Evolutionary conservation across 2,329 filamentous ascomycete genomes (phyloP).

Genomic region (Fusarium oligoseptatum): DNA sequence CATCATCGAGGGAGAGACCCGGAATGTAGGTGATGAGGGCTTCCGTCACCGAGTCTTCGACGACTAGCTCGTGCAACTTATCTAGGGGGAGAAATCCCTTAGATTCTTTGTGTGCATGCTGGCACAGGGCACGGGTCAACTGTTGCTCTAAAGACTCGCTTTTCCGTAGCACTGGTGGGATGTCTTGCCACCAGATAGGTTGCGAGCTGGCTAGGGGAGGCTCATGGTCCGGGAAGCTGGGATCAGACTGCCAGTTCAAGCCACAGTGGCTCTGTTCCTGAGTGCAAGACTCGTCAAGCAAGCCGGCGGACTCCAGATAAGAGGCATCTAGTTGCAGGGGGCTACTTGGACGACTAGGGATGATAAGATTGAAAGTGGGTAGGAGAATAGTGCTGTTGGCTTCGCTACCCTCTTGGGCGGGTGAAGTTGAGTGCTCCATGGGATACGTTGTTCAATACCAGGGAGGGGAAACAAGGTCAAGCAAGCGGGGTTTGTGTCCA

Average conservation of each 20-base stretch:
- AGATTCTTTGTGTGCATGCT: neutral
- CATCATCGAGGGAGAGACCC: neutral
- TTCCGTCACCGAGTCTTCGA: neutral
- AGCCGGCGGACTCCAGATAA: neutral
- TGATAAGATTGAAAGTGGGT: neutral
- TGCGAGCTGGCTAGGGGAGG: neutral
- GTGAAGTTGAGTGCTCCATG: neutral
- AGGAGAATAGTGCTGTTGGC: neutral
- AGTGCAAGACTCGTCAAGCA: neutral
- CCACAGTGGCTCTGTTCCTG: neutral
- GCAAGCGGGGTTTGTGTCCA: neutral
- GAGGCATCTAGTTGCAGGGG: neutral
- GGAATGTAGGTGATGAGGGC: neutral
- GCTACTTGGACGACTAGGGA: neutral
- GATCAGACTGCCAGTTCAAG: neutral
- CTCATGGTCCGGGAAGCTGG: neutral
- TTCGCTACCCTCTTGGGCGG: neutral
- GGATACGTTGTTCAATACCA: neutral
- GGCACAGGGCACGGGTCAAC: neutral
- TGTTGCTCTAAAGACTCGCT: neutral
- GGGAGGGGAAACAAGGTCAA: neutral
- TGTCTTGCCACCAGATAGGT: neutral
- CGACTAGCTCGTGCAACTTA: neutral
- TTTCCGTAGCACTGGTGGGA: neutral
- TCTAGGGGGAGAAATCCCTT: neutral